Evolutionary conservation across 1,284 basidiomycete species (phyloP).

Genomic region (Takashimella koratensis): DNA sequence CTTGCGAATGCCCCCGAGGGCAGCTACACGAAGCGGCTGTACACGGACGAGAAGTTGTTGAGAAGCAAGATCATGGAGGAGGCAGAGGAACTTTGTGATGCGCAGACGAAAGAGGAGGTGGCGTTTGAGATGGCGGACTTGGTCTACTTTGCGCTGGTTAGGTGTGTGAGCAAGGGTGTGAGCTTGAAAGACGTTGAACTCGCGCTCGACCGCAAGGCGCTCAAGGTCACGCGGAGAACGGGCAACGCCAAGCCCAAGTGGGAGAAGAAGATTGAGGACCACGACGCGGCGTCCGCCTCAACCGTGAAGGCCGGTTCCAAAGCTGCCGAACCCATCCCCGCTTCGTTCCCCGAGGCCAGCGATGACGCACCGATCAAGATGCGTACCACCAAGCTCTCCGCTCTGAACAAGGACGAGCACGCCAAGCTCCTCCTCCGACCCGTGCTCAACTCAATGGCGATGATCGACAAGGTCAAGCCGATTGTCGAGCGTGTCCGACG

Average conservation of each 20-base stretch:
- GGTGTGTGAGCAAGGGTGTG: conserved; percentile 82
- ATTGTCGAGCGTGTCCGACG: conserved; percentile 84
- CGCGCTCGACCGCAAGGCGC: conserved; percentile 79
- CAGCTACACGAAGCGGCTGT: conserved; percentile 87
- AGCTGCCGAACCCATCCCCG: conserved; percentile 42
- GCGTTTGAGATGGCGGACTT: conserved; percentile 96
- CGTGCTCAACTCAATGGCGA: conserved; percentile 86
- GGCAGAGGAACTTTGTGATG: conserved; percentile 90
- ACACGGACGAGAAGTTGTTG: conserved; percentile 75
- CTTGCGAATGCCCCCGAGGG: conserved; percentile 75
- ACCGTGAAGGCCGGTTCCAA: conserved; percentile 31
- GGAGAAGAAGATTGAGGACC: conserved; percentile 50
- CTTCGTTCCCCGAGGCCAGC: conserved; percentile 35
- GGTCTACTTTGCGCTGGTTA: conserved; percentile 86
- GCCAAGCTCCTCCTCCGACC: conserved; percentile 77
- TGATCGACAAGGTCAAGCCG: conserved; percentile 91
- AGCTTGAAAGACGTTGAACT: conserved; percentile 78
- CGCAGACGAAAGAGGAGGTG: conserved; percentile 75
- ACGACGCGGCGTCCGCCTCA: not conserved
- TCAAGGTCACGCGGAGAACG: conserved; percentile 79
- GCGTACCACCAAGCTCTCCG: conserved; percentile 64
- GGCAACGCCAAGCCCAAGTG: conserved; percentile 94
- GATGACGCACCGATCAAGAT: conserved; percentile 60
- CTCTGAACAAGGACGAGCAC: conserved; percentile 58
- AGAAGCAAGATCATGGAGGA: conserved; percentile 97